A percentile compares a stretch with the other conserved stretches of the same genome.
Evolutionary conservation across 371 early-diverging fungal species (phyloP).

Genomic region (Blakeslea trispora): DNA sequence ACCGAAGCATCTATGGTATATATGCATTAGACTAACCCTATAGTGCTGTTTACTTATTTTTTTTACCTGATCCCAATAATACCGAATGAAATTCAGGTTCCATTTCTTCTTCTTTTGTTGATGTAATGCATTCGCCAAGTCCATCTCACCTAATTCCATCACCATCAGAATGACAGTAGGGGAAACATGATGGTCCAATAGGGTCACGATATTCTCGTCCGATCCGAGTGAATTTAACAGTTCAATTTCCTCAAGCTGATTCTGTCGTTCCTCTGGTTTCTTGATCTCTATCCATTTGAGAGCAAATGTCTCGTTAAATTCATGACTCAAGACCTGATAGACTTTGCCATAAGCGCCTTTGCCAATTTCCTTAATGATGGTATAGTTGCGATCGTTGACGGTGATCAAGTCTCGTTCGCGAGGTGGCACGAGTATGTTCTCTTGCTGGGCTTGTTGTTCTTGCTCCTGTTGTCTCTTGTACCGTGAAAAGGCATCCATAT

Average conservation of each 20-base stretch:
- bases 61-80: conserved; percentile 87
- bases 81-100: conserved; percentile 72
- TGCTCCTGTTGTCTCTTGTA: neutral
- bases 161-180: conserved; percentile 39
- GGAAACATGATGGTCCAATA: conserved; percentile 79
- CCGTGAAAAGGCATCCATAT: neutral
- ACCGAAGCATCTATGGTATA: conserved; percentile 94
- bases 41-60: too few species aligned
- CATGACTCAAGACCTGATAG: conserved; percentile 75
- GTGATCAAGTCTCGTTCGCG: neutral
- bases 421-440: neutral
- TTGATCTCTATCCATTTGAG: conserved; percentile 85
- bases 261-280: conserved; percentile 64
- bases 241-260: conserved; percentile 84
- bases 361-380: conserved; percentile 59
- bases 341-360: conserved; percentile 92
- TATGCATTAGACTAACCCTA: too few species aligned
- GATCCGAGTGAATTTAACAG: conserved; percentile 68
- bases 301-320: conserved; percentile 73
- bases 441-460: neutral
- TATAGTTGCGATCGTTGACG: conserved; percentile 16
- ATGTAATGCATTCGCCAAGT: conserved; percentile 75
- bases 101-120: conserved; percentile 55
- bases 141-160: conserved; percentile 95
- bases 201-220: conserved; percentile 72